Percentiles rank a stretch among this genome's conserved stretches.
Evolutionary conservation across 768 basidiomycete genomes (phyloP).

Genomic region (Russula sp.): DNA sequence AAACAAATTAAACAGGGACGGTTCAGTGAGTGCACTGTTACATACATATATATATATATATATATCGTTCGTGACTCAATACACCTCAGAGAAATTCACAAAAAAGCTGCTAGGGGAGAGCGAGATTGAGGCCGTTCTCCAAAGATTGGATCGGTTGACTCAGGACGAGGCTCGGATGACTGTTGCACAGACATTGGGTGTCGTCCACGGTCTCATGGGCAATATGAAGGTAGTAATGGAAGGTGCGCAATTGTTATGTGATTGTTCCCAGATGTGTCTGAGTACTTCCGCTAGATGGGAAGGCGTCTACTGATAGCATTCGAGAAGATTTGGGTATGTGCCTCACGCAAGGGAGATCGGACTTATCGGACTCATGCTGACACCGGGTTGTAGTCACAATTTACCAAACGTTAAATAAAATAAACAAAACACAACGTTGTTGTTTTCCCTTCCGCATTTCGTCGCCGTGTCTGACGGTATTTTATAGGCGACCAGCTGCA

Average conservation of each 20-base stretch:
- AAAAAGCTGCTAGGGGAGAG: constrained; percentile 2
- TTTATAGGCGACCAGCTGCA: neutral
- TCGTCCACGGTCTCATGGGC: neutral
- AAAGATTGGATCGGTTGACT: neutral
- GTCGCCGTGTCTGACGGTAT: neutral
- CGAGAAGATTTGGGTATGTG: neutral
- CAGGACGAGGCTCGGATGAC: constrained; percentile 6
- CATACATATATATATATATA: neutral
- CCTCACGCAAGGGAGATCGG: too few species aligned
- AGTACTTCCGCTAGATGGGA: neutral
- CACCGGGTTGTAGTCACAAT: neutral
- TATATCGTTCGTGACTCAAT: neutral
- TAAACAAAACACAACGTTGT: constrained; percentile 11
- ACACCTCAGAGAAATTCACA: neutral
- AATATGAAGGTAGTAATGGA: neutral
- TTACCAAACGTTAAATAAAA: neutral
- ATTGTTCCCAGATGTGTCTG: neutral
- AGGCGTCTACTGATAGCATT: neutral
- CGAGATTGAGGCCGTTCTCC: neutral
- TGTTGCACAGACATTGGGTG: constrained; percentile 1
- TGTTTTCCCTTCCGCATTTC: neutral
- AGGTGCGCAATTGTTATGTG: neutral
- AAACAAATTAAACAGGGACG: constrained; percentile 14
- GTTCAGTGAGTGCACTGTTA: neutral
- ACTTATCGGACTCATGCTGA: too few species aligned